Conservation (phyloP, 805 yeast genomes). For the Spathaspora gorwiae region DNA sequence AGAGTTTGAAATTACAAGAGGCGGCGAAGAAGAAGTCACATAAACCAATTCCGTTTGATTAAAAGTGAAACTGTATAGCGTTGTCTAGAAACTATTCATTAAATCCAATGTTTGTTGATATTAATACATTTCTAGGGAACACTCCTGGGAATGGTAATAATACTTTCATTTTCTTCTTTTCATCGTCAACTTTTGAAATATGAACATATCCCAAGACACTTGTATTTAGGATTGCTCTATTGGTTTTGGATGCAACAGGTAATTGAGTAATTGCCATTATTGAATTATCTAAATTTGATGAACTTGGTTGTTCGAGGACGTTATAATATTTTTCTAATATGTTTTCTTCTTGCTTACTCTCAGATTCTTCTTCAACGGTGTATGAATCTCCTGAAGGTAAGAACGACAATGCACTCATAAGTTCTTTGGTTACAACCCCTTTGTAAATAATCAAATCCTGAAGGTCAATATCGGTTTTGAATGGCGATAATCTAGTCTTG, state of each 20-base stretch:
- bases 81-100: constrained; percentile 50
- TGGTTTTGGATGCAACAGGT: constrained; percentile 35
- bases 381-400: constrained; percentile 42
- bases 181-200: constrained; percentile 68
- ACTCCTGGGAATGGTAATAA: constrained; percentile 85
- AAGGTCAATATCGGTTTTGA: constrained; percentile 69
- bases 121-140: constrained; percentile 67
- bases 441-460: constrained; percentile 56
- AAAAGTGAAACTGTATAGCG: constrained; percentile 1
- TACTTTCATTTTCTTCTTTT: constrained; percentile 60
- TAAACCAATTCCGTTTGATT: constrained; percentile 66
- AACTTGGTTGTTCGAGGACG: constrained; percentile 39
- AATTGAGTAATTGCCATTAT: constrained; percentile 56
- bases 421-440: constrained; percentile 46
- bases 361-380: constrained; percentile 24
- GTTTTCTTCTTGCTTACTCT: constrained; percentile 20
- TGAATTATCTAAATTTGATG: constrained; percentile 66
- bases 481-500: constrained; percentile 71
- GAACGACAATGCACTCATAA: constrained; percentile 32
- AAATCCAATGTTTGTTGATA: constrained; percentile 77
- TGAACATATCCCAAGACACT: constrained; percentile 78
- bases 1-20: constrained; percentile 30
- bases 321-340: constrained; percentile 30
- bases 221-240: constrained; percentile 46
- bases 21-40: constrained; percentile 16